Percentiles rank a stretch among this genome's conserved stretches.
These are phyloP conservation scores for Rhodotorula sp. DNA, from an alignment of 1,284 basidiomycete genomes.

Conservation along the genomic window DNA sequence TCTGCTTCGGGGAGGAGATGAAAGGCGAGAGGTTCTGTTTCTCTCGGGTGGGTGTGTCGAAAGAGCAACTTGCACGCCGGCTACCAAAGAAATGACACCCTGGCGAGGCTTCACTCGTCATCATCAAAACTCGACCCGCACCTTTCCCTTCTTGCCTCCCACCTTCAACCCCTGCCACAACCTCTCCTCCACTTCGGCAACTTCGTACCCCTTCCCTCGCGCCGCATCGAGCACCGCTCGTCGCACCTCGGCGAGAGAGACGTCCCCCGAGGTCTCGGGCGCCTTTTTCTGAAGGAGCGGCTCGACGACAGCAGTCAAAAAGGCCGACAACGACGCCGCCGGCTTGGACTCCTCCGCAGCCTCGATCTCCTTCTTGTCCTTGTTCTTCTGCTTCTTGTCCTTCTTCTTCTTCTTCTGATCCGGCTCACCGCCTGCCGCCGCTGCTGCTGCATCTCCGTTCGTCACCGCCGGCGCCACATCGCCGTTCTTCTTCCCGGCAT, in stretches of 20 bases:
- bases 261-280: background rate
- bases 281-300: background rate
- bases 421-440: constrained; percentile 7
- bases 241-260: constrained; percentile 18
- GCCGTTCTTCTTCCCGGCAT: too few species aligned
- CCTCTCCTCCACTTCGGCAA: constrained; percentile 7
- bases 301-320: constrained; percentile 15
- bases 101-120: background rate
- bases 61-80: too few species aligned
- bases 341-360: background rate
- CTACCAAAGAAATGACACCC: background rate
- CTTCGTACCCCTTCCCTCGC: constrained; percentile 18
- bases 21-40: too few species aligned
- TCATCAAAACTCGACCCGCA: constrained; percentile 26
- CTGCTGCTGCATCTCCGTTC: background rate
- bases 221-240: constrained; percentile 17
- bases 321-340: constrained; percentile 1
- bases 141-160: constrained; percentile 31
- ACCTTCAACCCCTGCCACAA: constrained; percentile 22
- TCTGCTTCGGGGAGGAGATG: too few species aligned
- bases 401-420: constrained; percentile 24
- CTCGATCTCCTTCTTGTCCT: constrained; percentile 1
- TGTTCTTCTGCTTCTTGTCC: constrained; percentile 13
- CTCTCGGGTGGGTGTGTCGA: too few species aligned
- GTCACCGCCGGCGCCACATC: background rate